Evolutionary conservation across 352 stramenopile species (phyloP).

Genomic region (Phytophthora hybrid): DNA sequence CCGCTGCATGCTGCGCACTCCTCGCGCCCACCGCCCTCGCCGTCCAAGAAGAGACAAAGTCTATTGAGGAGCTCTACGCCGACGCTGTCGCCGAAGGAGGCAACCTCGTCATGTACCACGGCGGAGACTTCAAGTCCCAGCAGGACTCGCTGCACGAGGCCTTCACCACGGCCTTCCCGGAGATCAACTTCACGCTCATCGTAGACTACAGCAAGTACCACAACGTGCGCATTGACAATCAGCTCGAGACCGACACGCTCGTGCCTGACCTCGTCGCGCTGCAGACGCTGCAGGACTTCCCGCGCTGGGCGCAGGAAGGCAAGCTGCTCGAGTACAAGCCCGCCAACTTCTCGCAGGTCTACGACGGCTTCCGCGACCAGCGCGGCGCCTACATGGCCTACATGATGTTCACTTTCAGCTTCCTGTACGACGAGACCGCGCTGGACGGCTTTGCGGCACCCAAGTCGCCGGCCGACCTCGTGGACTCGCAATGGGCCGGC

Average conservation of each 20-base stretch:
- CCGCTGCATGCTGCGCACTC: constrained; percentile 18
- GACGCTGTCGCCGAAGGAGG: constrained; percentile 62
- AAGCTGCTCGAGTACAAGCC: constrained; percentile 66
- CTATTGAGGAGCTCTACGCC: constrained; percentile 53
- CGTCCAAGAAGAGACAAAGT: constrained; percentile 54
- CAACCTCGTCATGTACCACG: constrained; percentile 57
- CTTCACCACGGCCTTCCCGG: constrained; percentile 46
- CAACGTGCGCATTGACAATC: constrained; percentile 70
- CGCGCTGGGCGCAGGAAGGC: constrained; percentile 50
- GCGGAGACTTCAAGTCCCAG: constrained; percentile 46
- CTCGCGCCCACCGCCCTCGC: constrained; percentile 12
- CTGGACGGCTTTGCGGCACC: constrained; percentile 29
- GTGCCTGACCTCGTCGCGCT: constrained; percentile 54
- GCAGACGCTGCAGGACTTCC: constrained; percentile 67
- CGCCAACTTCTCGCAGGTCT: constrained; percentile 59
- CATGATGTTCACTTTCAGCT: constrained; percentile 54
- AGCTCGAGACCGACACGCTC: constrained; percentile 54
- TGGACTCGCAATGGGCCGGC: constrained; percentile 43
- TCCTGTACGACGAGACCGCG: constrained; percentile 42
- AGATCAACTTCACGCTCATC: constrained; percentile 70
- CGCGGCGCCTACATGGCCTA: constrained; percentile 49
- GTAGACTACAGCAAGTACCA: constrained; percentile 70
- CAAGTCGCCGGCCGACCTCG: constrained; percentile 39
- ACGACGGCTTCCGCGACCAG: constrained; percentile 50
- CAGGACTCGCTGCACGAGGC: constrained; percentile 31